Percentiles rank a stretch among this genome's conserved stretches.
These are phyloP conservation scores for Adansonia grandidieri DNA, from an alignment of 441 rosid genomes.

Conservation along the genomic window DNA sequence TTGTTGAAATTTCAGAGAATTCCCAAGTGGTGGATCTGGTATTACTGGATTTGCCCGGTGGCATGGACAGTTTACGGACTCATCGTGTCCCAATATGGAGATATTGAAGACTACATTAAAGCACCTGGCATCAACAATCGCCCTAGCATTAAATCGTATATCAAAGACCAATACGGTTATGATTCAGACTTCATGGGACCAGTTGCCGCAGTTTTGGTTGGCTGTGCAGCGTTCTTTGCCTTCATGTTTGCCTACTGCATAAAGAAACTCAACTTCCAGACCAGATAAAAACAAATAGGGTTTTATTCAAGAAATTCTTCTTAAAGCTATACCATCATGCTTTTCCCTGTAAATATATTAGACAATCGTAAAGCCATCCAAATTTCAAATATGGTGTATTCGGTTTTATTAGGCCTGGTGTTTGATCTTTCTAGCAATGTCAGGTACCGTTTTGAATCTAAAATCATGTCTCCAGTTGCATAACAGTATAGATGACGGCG, in stretches of 20 bases:
- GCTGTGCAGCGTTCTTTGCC: constrained; percentile 70
- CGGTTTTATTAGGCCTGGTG: no score
- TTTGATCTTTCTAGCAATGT: no score
- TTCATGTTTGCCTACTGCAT: constrained; percentile 73
- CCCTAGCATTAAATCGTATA: constrained; percentile 28
- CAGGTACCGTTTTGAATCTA: no score
- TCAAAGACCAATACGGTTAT: constrained; percentile 57
- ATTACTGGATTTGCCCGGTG: constrained; percentile 90
- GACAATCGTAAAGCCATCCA: no score
- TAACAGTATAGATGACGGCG: no score
- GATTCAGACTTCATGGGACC: constrained; percentile 76
- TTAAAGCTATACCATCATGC: background rate
- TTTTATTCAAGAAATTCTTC: background rate
- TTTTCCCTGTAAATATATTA: no score
- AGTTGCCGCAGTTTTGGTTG: constrained; percentile 70
- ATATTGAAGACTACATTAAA: constrained; percentile 42
- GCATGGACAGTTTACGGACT: constrained; percentile 92
- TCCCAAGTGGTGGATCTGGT: constrained; percentile 96
- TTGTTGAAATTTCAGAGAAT: constrained; percentile 54
- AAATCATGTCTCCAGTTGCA: no score
- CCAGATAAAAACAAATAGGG: background rate
- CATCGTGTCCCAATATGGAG: constrained; percentile 78
- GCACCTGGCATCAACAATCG: constrained; percentile 45
- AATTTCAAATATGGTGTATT: no score
- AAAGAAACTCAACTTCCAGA: constrained; percentile 46